Percentiles rank a stretch among this genome's conserved stretches.
phyloP scores from a whole-genome alignment of 331 rosid species.

The Malus hybrid region DNA sequence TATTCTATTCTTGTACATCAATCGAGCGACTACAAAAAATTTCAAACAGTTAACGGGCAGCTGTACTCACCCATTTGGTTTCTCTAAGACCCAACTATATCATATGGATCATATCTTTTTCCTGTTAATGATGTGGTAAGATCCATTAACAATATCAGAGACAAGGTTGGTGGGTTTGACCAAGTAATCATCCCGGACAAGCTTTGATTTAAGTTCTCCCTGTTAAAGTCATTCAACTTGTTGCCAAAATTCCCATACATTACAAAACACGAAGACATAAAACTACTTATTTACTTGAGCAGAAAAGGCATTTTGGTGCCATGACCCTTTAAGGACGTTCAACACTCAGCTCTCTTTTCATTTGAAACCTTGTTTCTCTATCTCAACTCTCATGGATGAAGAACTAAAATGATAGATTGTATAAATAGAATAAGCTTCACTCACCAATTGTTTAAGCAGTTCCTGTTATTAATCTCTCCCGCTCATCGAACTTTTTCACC shows the following conservation, averaged over 20 bases:
- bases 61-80: not conserved
- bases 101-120: not conserved
- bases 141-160: not conserved
- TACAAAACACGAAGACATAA: not conserved
- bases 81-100: not conserved
- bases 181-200: not conserved
- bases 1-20: not conserved
- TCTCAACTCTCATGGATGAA: not conserved
- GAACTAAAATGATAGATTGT: not conserved
- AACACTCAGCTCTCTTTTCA: not conserved
- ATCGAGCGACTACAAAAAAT: not conserved
- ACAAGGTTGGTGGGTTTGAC: not conserved
- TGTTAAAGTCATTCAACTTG: not conserved
- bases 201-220: not conserved
- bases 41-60: not conserved
- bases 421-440: constrained; percentile 16
- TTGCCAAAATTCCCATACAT: not conserved
- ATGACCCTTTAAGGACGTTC: not conserved
- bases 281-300: not conserved
- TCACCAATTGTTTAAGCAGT: constrained; percentile 51
- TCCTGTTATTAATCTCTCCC: constrained; percentile 77
- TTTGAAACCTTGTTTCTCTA: not conserved
- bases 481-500: constrained; percentile 79
- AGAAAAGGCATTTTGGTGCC: not conserved
- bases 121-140: not conserved